Base-by-base conservation (phyloP, 345 rosid species). In the Gynandropsis gynandra region DNA sequence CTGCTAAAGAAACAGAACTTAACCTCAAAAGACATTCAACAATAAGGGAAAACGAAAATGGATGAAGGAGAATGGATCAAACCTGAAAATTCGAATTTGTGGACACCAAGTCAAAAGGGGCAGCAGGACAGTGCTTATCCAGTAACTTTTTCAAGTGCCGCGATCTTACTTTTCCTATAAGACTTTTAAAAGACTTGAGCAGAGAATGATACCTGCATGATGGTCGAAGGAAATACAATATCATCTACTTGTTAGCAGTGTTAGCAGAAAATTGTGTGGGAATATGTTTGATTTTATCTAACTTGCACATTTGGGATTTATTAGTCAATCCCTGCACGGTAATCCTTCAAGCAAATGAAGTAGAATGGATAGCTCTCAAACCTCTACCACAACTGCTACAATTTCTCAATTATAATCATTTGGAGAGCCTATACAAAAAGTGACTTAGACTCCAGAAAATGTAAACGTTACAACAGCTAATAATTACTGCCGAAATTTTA, bases 71-170 rank as follows among this genome's bases (percentile, higher is more conserved):
- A 64, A 27, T 5, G 19, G 20, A 45, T 37, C 36, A 51, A n/a
- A 65, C 59, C 69, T 58, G 64, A 11, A 42, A 51, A 38, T 35
- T 21, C n/a, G 16, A 14, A 45, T 45, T 20, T 39, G 37, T 39
- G 0, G 57, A 69, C 44, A 47, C 59, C 17, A 21, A 32, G 14
- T 56, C 71, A 32, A 47, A 76, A 74, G 81, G 78, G 63, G 31
- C 56, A 66, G 54, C 59, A 50, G 65, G 52, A 51, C 95, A 89
- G 46, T 83, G 80, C 71, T 76, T 83, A 44, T 82, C 76, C 72
- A 86, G 71, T 56, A 89, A 72, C 39, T 59, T 74, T 52, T 51
- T 40, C 63, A 77, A 64, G 19, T 78, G 80, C 70, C 87, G 80
- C 21, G 66, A 40, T 34, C 41, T 62, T 40, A 72, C 44, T 69